These are phyloP conservation scores for Prunus padus DNA, from an alignment of 306 rosid genomes.

Conservation along the genomic window DNA sequence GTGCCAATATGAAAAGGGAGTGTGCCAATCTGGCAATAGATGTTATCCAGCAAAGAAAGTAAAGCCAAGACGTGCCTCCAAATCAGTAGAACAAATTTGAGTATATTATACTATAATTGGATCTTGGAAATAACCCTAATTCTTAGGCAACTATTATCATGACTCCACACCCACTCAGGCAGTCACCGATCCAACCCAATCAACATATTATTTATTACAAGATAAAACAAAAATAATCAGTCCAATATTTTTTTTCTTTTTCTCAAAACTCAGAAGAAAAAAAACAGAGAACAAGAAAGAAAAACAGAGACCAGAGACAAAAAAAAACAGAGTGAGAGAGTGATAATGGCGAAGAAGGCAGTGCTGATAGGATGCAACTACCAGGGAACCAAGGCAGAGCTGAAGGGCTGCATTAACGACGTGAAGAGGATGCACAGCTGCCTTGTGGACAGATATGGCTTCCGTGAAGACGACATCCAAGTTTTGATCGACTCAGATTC, in stretches of 20 bases:
- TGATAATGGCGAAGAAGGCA: slow-evolving; percentile 64
- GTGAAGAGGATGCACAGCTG: slow-evolving; percentile 56
- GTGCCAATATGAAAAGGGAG: neutral
- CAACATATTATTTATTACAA: too few species aligned
- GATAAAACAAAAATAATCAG: neutral
- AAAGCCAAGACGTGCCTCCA: neutral
- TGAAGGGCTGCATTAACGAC: slow-evolving; percentile 78
- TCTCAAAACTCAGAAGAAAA: neutral
- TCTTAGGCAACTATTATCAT: neutral
- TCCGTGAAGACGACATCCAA: slow-evolving; percentile 46
- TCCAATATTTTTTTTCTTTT: neutral
- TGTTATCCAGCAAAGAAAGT: neutral
- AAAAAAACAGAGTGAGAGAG: neutral
- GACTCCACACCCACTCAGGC: neutral
- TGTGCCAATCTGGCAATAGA: neutral
- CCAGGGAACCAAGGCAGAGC: slow-evolving; percentile 69
- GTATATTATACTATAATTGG: neutral
- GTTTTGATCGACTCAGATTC: slow-evolving; percentile 74
- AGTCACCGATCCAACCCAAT: neutral
- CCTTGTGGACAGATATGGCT: slow-evolving; percentile 53
- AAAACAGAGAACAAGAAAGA: neutral
- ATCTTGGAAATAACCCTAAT: neutral
- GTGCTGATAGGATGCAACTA: slow-evolving; percentile 82
- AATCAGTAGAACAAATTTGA: neutral
- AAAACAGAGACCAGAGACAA: neutral